Percentiles rank a stretch among this genome's conserved stretches.
phyloP scores from a whole-genome alignment of 1,284 basidiomycete genomes.

The Ceratorhiza oryzae-sativae region DNA sequence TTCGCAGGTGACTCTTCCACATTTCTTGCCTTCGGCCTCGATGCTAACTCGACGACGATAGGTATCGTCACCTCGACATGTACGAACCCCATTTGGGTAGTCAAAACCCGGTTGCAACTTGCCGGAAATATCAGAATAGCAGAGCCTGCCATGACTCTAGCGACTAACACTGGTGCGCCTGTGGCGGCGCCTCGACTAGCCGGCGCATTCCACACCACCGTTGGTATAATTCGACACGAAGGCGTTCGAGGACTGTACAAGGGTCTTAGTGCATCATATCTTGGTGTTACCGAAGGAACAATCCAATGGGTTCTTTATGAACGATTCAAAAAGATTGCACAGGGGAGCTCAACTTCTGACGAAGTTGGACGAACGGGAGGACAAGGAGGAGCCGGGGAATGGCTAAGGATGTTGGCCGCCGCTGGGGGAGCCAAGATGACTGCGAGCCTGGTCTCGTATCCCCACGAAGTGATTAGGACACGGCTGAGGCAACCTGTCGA shows the following conservation, averaged over 20 bases:
- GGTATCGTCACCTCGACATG: conserved; percentile 87
- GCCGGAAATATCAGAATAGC: conserved; percentile 41
- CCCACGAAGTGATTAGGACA: conserved; percentile 94
- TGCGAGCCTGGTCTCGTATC: conserved; percentile 93
- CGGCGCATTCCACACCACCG: conserved; percentile 59
- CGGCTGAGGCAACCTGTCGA: conserved; percentile 86
- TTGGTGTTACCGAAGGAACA: conserved; percentile 95
- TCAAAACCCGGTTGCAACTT: conserved; percentile 94
- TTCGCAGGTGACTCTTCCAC: conserved; percentile 60
- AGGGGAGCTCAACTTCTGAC: conserved; percentile 46
- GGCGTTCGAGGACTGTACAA: conserved; percentile 92
- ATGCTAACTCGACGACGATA: neutral
- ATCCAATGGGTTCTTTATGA: conserved; percentile 99
- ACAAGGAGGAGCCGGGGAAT: conserved; percentile 65
- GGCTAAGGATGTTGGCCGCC: conserved; percentile 85
- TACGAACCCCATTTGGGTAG: conserved; percentile 99
- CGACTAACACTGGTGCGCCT: neutral
- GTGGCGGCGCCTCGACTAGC: conserved; percentile 25
- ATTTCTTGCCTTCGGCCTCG: neutral
- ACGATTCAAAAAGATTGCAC: conserved; percentile 71
- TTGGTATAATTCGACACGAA: conserved; percentile 79
- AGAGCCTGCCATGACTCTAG: conserved; percentile 11
- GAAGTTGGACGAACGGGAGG: conserved; percentile 55
- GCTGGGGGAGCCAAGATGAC: conserved; percentile 95
- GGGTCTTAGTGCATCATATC: conserved; percentile 91